Evolutionary conservation across 352 stramenopile species (phyloP).

Genomic region (Phytophthora syringae): DNA sequence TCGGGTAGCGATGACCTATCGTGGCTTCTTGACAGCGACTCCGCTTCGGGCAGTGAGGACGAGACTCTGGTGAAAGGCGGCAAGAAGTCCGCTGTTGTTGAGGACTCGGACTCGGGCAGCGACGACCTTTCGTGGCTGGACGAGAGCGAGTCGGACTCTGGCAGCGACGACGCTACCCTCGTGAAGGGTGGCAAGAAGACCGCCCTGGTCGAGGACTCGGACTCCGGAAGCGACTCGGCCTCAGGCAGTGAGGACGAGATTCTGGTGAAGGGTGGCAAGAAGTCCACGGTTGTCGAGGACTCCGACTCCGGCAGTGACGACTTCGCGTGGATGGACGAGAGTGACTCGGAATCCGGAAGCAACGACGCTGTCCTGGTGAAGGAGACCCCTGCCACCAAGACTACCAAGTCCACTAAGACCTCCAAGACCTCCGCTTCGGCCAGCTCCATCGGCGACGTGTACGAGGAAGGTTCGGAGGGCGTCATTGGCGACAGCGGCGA

Average conservation of each 20-base stretch:
- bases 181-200: slow-evolving; percentile 6
- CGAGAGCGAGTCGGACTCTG: background rate
- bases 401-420: slow-evolving; percentile 2
- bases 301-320: too few relatives aligned
- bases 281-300: too few relatives aligned
- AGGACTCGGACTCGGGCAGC: background rate
- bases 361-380: slow-evolving; percentile 16
- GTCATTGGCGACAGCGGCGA: slow-evolving; percentile 16
- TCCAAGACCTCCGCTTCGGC: slow-evolving; percentile 11
- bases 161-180: background rate
- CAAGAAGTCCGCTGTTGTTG: background rate
- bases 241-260: too few relatives aligned
- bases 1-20: slow-evolving; percentile 27
- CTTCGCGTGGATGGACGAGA: background rate
- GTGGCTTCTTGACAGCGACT: slow-evolving; percentile 24
- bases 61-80: too few relatives aligned
- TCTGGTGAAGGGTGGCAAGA: too few relatives aligned
- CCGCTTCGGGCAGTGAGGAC: too few relatives aligned
- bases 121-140: background rate
- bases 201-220: background rate
- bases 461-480: slow-evolving; percentile 27
- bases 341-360: background rate
- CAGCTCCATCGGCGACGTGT: slow-evolving; percentile 12
- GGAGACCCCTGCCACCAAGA: slow-evolving; percentile 9
- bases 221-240: slow-evolving; percentile 2